Conservation (phyloP, 306 rosid species). For the Cucurbita ficifolia region DNA sequence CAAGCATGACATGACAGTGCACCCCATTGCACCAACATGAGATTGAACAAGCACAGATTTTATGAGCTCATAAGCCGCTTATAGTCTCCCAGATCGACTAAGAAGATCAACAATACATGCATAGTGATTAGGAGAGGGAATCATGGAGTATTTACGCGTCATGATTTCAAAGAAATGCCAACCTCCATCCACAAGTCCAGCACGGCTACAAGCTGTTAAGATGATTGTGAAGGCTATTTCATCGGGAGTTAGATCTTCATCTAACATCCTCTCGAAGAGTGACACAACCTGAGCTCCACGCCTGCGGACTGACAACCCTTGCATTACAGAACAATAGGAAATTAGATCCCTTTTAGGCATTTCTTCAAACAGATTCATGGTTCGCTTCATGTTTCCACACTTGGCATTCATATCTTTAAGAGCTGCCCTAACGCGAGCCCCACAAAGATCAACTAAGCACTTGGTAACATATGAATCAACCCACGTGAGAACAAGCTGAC, state of each 20-base stretch:
- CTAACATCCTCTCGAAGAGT: conserved; percentile 51
- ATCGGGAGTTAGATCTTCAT: conserved; percentile 53
- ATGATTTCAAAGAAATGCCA: conserved; percentile 45
- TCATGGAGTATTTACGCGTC: conserved; percentile 22
- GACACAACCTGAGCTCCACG: conserved; percentile 34
- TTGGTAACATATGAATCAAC: conserved; percentile 37
- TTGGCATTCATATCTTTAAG: conserved; percentile 77
- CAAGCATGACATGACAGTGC: conserved; percentile 17
- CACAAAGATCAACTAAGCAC: conserved; percentile 23
- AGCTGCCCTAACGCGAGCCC: conserved; percentile 44
- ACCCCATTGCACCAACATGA: conserved; percentile 56
- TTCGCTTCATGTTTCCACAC: conserved; percentile 67
- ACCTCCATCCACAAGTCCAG: conserved; percentile 61
- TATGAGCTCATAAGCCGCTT: conserved; percentile 51
- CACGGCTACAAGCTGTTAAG: conserved; percentile 56
- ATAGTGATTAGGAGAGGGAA: conserved; percentile 56
- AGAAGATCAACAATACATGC: conserved; percentile 77
- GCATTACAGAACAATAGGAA: conserved; percentile 57
- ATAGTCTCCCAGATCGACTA: conserved; percentile 45
- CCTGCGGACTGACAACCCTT: conserved; percentile 67
- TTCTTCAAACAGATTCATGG: conserved; percentile 29
- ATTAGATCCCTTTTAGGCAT: conserved; percentile 36
- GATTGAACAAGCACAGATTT: conserved; percentile 41
- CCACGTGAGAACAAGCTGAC: conserved; percentile 56
- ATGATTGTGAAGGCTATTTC: conserved; percentile 61